These are phyloP conservation scores for Salvia splendens DNA, from an alignment of 257 asterid species.

Conservation along the genomic window DNA sequence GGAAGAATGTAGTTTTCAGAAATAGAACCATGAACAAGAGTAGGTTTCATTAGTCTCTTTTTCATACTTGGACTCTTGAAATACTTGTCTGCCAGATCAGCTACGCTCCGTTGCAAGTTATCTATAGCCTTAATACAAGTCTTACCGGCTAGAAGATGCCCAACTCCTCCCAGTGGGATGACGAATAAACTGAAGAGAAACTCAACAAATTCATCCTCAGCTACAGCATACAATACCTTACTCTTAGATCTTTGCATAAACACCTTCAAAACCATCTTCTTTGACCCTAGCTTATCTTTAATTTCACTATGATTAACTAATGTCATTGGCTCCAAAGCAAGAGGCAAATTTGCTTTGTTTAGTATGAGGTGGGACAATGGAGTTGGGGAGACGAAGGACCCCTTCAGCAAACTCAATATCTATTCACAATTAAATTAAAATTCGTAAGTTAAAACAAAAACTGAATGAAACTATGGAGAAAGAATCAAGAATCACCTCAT, in stretches of 20 bases:
- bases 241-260: conserved; percentile 27
- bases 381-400: conserved; percentile 21
- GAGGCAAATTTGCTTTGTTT: too few species aligned
- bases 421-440: not conserved
- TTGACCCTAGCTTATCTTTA: not conserved
- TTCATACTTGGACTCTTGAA: not conserved
- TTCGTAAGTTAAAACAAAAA: not conserved
- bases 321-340: not conserved
- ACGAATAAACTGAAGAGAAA: conserved; percentile 22
- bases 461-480: not conserved
- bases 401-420: conserved; percentile 31
- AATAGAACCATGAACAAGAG: not conserved
- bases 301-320: not conserved
- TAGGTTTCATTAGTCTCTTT: not conserved
- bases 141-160: not conserved
- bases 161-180: conserved; percentile 26
- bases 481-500: not conserved
- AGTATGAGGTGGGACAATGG: conserved; percentile 29
- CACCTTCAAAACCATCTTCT: conserved; percentile 23
- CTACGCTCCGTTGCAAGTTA: conserved; percentile 13
- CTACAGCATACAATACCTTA: conserved; percentile 25
- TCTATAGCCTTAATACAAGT: not conserved
- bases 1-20: conserved; percentile 13
- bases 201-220: conserved; percentile 10
- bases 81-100: not conserved